Percentiles rank a stretch among this genome's conserved stretches.
These are phyloP conservation scores for Triadica sebifera DNA, from an alignment of 345 rosid species.

Conservation along the genomic window DNA sequence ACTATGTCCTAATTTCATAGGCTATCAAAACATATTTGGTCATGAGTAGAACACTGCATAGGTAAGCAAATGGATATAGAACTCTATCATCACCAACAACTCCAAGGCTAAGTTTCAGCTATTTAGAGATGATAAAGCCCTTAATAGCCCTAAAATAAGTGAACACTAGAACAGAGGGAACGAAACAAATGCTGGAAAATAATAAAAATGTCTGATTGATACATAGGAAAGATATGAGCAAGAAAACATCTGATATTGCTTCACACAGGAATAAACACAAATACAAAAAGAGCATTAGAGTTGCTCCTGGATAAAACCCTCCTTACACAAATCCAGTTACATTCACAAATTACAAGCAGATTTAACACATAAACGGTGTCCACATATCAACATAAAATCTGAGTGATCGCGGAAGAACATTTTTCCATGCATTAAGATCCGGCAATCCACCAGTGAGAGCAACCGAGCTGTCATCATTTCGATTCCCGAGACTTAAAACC, in stretches of 20 bases:
- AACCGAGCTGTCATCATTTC: conserved; percentile 63
- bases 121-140: background rate
- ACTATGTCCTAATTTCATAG: background rate
- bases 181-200: background rate
- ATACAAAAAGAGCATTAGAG: background rate
- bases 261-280: background rate
- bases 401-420: conserved; percentile 41
- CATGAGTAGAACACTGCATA: too few relatives aligned
- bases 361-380: conserved; percentile 40
- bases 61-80: background rate
- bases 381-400: conserved; percentile 65
- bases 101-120: background rate
- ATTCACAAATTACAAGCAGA: too few relatives aligned
- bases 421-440: conserved; percentile 61
- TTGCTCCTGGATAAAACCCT: background rate
- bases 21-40: too few relatives aligned
- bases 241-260: background rate
- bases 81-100: too few relatives aligned
- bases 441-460: conserved; percentile 69
- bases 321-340: too few relatives aligned
- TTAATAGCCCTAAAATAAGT: too few relatives aligned
- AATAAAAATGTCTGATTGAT: background rate
- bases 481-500: conserved; percentile 51
- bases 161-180: too few relatives aligned
- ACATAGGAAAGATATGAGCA: background rate